phyloP scores from a whole-genome alignment of 352 stramenopile species.

The Blastocystis sp. region DNA sequence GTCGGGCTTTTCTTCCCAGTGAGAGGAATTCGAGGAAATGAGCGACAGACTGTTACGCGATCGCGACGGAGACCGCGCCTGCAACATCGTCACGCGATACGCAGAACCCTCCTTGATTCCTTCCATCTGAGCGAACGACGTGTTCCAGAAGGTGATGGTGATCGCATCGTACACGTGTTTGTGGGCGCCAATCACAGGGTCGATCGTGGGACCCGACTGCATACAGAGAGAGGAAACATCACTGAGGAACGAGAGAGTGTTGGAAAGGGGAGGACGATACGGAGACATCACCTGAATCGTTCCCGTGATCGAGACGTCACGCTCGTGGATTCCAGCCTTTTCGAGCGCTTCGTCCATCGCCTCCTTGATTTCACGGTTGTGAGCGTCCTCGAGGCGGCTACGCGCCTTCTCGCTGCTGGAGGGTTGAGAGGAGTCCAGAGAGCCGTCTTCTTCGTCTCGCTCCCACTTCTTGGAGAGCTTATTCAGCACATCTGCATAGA shows the following conservation, averaged over 20 bases:
- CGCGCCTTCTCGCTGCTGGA: not conserved
- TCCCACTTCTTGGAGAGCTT: not conserved
- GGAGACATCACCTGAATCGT: not conserved
- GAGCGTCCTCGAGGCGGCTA: not conserved
- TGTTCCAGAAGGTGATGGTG: not conserved
- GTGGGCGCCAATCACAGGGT: not conserved
- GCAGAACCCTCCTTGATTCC: not conserved
- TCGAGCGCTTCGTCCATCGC: not conserved
- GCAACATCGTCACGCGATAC: slow-evolving; percentile 25
- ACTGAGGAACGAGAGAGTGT: not conserved
- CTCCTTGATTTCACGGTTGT: not conserved
- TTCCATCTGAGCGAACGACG: not conserved
- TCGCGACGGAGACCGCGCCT: not conserved
- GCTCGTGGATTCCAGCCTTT: not conserved
- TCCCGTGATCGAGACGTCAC: not conserved
- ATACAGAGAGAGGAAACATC: not conserved
- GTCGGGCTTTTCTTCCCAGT: not conserved
- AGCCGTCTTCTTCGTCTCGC: not conserved
- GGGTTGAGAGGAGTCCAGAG: too few relatives aligned
- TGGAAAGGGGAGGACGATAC: not conserved
- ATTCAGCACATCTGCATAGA: not conserved
- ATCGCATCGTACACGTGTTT: slow-evolving; percentile 8
- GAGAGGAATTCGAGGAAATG: not conserved
- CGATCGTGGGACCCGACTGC: not conserved
- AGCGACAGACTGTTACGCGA: not conserved